Conservation (phyloP, 108 stramenopile species). For the Craspedostauros australis region DNA sequence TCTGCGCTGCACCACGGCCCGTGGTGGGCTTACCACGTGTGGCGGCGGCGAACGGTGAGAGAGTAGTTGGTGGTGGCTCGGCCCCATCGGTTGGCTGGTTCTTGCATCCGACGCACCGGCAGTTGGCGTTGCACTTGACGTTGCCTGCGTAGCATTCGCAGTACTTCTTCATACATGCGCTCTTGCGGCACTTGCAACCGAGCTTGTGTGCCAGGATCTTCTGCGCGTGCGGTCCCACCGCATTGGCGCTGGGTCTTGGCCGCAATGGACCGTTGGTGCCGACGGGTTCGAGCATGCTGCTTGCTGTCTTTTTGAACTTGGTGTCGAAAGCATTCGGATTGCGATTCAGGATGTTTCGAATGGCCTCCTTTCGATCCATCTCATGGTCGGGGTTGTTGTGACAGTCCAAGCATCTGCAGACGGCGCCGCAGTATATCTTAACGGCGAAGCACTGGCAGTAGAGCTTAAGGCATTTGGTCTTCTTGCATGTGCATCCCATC, state of each 20-base stretch:
- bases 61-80: neutral
- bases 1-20: conserved; percentile 2
- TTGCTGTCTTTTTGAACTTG: conserved; percentile 59
- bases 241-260: neutral
- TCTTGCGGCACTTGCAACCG: conserved; percentile 95
- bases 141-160: conserved; percentile 92
- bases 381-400: conserved; percentile 57
- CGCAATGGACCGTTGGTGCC: conserved; percentile 4
- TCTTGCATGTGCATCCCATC: conserved; percentile 92
- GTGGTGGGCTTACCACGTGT: neutral
- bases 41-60: neutral
- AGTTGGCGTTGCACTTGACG: conserved; percentile 78
- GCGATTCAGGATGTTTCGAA: conserved; percentile 67
- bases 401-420: conserved; percentile 71
- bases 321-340: conserved; percentile 89
- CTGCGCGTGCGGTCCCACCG: conserved; percentile 14
- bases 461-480: conserved; percentile 93
- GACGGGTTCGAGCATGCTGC: neutral
- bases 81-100: conserved; percentile 41
- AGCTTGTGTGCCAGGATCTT: conserved; percentile 66
- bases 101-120: conserved; percentile 91
- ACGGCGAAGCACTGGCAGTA: conserved; percentile 97
- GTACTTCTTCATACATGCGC: conserved; percentile 91
- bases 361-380: conserved; percentile 64
- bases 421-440: conserved; percentile 52